Evolutionary conservation across 2,329 filamentous ascomycete species (phyloP), one percentile per base, ranked within the genome.

Genomic region (Colletotrichum phormii): DNA sequence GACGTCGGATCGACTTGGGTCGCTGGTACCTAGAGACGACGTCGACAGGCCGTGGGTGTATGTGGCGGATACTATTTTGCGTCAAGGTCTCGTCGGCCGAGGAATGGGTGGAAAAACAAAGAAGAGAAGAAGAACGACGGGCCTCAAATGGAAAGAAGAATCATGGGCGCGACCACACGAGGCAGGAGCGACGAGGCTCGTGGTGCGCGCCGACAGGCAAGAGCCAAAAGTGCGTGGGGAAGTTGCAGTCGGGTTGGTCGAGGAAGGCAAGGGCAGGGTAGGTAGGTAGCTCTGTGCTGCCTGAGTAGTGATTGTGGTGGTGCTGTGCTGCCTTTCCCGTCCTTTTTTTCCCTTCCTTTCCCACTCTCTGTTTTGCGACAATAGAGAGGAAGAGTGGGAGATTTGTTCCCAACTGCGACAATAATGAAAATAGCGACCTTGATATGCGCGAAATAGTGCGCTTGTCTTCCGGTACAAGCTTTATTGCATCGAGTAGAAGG

Each of bases 131-230:
- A 70, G 49, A 64, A 57, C 60, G 54, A 72, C 63, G n/a, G 60
- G 55, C 49, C 18, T 71, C 35, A 58, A 59, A 46, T 57, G 61
- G 60, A 71, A 73, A 53, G 37, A 33, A 65, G 11, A 42, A 65
- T 49, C 70, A 72, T 72, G 66, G 61, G 57, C 71, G 71, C 71
- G 57, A 73, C 66, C 61, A 54, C 66, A 60, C 67, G 61, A 73
- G 60, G 71, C 55, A 73, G 55, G 66, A 73, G 71, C 66, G 66
- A 61, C 66, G 29, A 73, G 66, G 71, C 71, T 73, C 71, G 64
- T 71, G 64, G 58, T 72, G 64, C 46, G 68, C 71, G 71, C 71
- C 66, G 54, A 64, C 65, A 64, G 33, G 53, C 51, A 72, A 60
- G 49, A 72, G 64, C 11, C 42, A 49, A 46, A 69, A 51, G 67